phyloP scores from a whole-genome alignment of 2,329 filamentous ascomycete genomes.

The Cladosporium sp. region DNA sequence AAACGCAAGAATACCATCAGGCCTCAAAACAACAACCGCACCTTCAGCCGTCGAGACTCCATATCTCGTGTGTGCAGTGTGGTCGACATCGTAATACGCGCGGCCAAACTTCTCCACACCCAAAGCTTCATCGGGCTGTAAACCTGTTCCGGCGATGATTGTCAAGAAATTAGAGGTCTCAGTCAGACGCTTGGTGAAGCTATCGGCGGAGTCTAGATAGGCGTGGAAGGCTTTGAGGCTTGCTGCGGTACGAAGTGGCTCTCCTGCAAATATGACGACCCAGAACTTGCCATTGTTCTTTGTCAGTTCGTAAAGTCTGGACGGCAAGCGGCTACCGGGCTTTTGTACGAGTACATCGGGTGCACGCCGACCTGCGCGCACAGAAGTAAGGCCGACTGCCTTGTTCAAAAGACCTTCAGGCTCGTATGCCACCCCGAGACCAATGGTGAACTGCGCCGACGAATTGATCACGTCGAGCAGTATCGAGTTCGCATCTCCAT shows the following conservation, averaged over 20 bases:
- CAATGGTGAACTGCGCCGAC: slow-evolving; percentile 35
- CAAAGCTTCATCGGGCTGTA: slow-evolving; percentile 39
- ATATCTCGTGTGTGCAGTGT: slow-evolving; percentile 37
- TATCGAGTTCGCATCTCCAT: slow-evolving; percentile 16
- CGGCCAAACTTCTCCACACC: slow-evolving; percentile 37
- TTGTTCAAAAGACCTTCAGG: background rate
- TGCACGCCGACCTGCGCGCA: background rate
- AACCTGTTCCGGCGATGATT: slow-evolving; percentile 34
- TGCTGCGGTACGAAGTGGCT: background rate
- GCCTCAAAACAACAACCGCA: slow-evolving; percentile 34
- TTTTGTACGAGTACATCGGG: background rate
- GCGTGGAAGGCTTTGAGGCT: background rate
- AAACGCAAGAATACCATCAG: slow-evolving; percentile 34
- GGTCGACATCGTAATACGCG: slow-evolving; percentile 39
- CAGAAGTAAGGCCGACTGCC: background rate
- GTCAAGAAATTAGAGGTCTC: slow-evolving; percentile 29
- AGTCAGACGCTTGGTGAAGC: background rate
- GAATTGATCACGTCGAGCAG: slow-evolving; percentile 32
- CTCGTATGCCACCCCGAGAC: slow-evolving; percentile 29
- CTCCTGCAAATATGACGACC: slow-evolving; percentile 22
- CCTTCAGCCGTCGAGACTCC: slow-evolving; percentile 24
- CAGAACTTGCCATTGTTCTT: slow-evolving; percentile 30
- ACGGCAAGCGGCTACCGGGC: background rate
- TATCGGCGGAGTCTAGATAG: background rate
- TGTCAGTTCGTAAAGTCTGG: slow-evolving; percentile 5